Base-by-base conservation (phyloP, 176 grass and related monocot genomes). In the Ananas comosus region DNA sequence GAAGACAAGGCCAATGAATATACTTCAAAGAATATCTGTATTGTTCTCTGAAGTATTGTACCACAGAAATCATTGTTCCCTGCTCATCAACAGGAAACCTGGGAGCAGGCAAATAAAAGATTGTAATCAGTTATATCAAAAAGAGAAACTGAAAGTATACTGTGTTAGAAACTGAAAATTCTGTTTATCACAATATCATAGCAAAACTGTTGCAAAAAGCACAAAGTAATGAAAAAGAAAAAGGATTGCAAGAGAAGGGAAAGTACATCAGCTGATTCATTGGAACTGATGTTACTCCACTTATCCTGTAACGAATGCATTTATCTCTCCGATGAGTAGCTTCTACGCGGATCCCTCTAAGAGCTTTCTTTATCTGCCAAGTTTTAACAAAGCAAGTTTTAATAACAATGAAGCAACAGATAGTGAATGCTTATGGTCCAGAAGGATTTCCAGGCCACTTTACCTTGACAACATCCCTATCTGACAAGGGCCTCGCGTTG, bases 281-380 rank as follows among this genome's bases (percentile, higher is more conserved):
- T 0, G 83, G 67, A 64, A 29, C 52, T 64, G 79, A 54, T 3
- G 86, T 51, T 83, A 96, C 58, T 54, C 83, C 86, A 13, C 69
- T 85, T 23, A 96, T 85, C 66, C 48, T 89, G 70, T 87, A 96
- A 3, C 65, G 64, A n/a, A 91, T 87, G 49, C 51, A 7, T 28
- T 28, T 75, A 50, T 89, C 79, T 2, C 5, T 18, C 12, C 78
- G 70, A 76, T 96, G 88, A 42, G 74, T 90, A 4, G 72, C 74
- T 49, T 81, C 77, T 78, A 96, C 83, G 29, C 64, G 50, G 14
- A 96, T 65, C 67, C 86, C 86, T 66, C 47, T 90, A 1, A 96
- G 74, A 23, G 77, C 88, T 73, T 90, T 96, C 67, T 89, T 92
- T 53, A 96, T 57, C 89, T 96, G 66, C 12, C 50, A 79, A 19